Conservation (phyloP, 441 rosid genomes). For the Raphanus hybrid region DNA sequence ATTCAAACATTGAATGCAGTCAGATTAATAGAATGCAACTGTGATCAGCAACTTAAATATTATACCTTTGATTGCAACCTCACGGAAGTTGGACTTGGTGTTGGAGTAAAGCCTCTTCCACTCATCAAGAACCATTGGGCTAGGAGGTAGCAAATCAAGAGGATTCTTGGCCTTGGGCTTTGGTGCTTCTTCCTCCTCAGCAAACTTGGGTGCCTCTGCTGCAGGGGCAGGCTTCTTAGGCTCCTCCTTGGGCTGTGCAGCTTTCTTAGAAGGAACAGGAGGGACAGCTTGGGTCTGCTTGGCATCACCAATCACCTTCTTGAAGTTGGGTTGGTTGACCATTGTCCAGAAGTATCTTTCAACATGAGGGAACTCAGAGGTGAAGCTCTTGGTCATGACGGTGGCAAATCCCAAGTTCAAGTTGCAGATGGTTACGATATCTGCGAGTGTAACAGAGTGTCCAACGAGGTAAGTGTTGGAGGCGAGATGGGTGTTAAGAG, state of each 20-base stretch:
- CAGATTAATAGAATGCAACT: too few species aligned
- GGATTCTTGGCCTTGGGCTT: conserved; percentile 2
- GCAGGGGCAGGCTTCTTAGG: not conserved
- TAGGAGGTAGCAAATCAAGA: not conserved
- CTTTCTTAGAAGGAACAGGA: not conserved
- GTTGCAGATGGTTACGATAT: not conserved
- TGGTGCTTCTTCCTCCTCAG: not conserved
- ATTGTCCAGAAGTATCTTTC: not conserved
- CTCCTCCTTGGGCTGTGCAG: conserved; percentile 5
- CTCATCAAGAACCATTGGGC: conserved; percentile 5
- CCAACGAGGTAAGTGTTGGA: conserved; percentile 2
- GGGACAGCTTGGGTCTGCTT: not conserved
- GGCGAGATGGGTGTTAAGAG: conserved; percentile 6
- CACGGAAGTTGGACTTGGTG: conserved; percentile 1
- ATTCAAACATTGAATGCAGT: too few species aligned
- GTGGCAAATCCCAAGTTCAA: not conserved
- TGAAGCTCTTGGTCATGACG: conserved; percentile 1
- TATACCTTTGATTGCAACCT: not conserved
- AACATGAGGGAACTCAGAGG: not conserved
- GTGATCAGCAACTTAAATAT: too few species aligned
- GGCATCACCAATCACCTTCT: not conserved
- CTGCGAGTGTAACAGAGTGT: not conserved
- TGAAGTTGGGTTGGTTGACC: not conserved
- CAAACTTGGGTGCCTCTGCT: not conserved
- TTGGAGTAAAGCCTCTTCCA: not conserved